Conservation (phyloP, 2,329 filamentous ascomycete species). For the Magnaporthiopsis rhizophila region DNA sequence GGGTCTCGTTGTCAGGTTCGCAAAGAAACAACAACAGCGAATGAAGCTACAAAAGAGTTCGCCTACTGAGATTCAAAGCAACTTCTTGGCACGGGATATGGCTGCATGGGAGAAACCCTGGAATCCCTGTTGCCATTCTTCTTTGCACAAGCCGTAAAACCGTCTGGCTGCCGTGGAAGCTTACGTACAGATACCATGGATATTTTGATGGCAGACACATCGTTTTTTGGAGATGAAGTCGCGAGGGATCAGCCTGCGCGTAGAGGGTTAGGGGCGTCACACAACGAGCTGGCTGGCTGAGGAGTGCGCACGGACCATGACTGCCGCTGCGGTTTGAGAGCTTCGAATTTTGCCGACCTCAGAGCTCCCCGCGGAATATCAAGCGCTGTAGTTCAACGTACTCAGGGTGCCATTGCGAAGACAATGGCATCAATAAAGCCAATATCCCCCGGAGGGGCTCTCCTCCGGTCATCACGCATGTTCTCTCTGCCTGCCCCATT, state of each 20-base stretch:
- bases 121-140: neutral
- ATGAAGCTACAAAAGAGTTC: neutral
- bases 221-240: too few relatives aligned
- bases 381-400: neutral
- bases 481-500: slow-evolving; percentile 80
- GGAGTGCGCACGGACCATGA: neutral
- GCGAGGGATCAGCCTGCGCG: too few relatives aligned
- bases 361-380: neutral
- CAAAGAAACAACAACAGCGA: neutral
- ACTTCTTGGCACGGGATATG: neutral
- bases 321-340: neutral
- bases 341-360: neutral
- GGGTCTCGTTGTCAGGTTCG: neutral
- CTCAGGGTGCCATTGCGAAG: neutral
- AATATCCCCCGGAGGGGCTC: slow-evolving; percentile 54
- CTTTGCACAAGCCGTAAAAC: too few relatives aligned
- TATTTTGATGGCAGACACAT: too few relatives aligned
- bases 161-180: too few relatives aligned
- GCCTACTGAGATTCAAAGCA: too few relatives aligned
- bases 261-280: neutral
- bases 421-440: slow-evolving; percentile 17
- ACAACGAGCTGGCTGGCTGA: too few relatives aligned
- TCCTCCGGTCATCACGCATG: slow-evolving; percentile 80
- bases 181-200: too few relatives aligned
- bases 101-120: neutral